Base-by-base conservation (phyloP, 306 rosid species). In the Luffa acutangula region DNA sequence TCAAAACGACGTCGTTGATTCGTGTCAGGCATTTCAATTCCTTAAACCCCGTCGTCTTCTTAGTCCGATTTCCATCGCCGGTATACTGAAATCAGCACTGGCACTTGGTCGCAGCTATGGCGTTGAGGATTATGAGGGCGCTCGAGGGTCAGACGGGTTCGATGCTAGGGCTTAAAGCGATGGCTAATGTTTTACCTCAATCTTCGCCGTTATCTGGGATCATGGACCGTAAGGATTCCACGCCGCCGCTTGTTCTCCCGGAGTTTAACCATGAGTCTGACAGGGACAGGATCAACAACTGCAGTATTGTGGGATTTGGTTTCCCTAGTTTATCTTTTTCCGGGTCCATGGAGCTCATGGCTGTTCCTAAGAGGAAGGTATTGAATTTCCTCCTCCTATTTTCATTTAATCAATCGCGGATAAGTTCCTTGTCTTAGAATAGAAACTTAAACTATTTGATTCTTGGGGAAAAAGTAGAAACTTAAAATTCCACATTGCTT, bases 311-410 rank as follows among this genome's bases (percentile, higher is more conserved):
- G 34, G 84, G 81, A 1, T 82, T 84, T 63, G 86, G 81, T 63
- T 82, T 86, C 81, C 91, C 89, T 2, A 86, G 80, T 77, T 86
- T 85, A 85, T 67, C 86, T 20, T 86, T 80, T 73, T 87, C 82
- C 17, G 93, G 88, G 41, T 87, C 92, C 34, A 89, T 93, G 96
- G 98, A 93, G 81, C 96, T 93, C 82, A 91, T 93, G 98, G 96
- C 89, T 81, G 97, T 88, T 63, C 98, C 97, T 5, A 91, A 89
- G 87, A 83, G 72, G 58, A 93, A 89, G 96, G 97, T 85, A 71
- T 15, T 66, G 7, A 13, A 78, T 42, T 60, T 45, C 46, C 2
- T 18, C 67, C 34, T 18, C 11, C 17, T 71, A 4, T 46, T 45
- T 46, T 46, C 58, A 20, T 12, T 11, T 42, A 46, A 69, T 43